Evolutionary conservation across 352 stramenopile genomes (phyloP).

Genomic region (Pythium aquatile): DNA sequence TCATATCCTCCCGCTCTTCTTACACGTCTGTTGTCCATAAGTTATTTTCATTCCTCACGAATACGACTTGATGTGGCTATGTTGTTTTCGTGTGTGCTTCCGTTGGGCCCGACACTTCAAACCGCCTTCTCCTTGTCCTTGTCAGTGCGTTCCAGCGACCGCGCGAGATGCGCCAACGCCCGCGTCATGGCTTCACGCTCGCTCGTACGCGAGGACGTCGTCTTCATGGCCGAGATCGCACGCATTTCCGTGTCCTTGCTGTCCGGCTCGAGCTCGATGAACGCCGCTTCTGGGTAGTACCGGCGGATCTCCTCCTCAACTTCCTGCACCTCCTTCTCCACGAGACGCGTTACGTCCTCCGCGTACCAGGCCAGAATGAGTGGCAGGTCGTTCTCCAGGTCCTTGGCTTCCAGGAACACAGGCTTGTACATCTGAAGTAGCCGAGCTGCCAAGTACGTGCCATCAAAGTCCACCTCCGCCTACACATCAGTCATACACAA

Average conservation of each 20-base stretch:
- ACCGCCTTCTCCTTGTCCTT: slow-evolving; percentile 8
- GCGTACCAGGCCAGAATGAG: slow-evolving; percentile 95
- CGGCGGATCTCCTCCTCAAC: slow-evolving; percentile 93
- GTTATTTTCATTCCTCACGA: slow-evolving; percentile 3
- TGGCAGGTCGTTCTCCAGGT: slow-evolving; percentile 91
- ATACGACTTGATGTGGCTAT: not conserved
- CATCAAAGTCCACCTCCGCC: slow-evolving; percentile 99
- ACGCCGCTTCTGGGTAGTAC: slow-evolving; percentile 93
- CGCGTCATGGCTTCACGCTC: slow-evolving; percentile 85
- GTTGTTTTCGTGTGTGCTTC: slow-evolving; percentile 3
- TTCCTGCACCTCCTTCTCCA: slow-evolving; percentile 95
- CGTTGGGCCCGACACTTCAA: not conserved
- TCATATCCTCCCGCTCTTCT: not conserved
- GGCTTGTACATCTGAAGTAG: slow-evolving; percentile 93
- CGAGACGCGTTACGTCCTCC: slow-evolving; percentile 95
- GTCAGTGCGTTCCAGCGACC: slow-evolving; percentile 61
- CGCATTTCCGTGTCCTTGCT: slow-evolving; percentile 89
- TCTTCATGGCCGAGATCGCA: slow-evolving; percentile 79
- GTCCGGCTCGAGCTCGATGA: slow-evolving; percentile 97
- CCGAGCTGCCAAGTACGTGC: slow-evolving; percentile 96
- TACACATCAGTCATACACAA: slow-evolving; percentile 20
- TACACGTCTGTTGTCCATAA: slow-evolving; percentile 1
- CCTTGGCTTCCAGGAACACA: slow-evolving; percentile 90
- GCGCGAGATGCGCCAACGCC: slow-evolving; percentile 69
- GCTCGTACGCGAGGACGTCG: slow-evolving; percentile 74